phyloP scores from a whole-genome alignment of 495 filamentous ascomycete genomes.

The Chaetomidium leptoderma region DNA sequence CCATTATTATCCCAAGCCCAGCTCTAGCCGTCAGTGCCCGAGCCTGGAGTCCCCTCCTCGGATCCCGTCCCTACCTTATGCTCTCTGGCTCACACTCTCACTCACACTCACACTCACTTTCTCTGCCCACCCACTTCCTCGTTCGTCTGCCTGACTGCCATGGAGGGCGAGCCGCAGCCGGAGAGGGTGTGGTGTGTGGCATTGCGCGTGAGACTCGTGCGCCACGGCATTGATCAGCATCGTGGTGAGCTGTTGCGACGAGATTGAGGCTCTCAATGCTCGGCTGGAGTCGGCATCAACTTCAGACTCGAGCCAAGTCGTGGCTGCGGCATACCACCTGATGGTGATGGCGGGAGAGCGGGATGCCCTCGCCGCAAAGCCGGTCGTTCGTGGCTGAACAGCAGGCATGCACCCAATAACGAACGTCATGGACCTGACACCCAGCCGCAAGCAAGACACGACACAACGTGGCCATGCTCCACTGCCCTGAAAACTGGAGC shows the following conservation, averaged over 20 bases:
- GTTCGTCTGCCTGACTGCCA: not conserved
- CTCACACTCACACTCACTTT: not conserved
- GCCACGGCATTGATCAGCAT: slow-evolving; percentile 24
- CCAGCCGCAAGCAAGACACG: not conserved
- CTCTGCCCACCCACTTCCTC: slow-evolving; percentile 10
- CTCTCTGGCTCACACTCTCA: no score
- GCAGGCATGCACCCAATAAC: slow-evolving; percentile 22
- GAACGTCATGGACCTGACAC: slow-evolving; percentile 22
- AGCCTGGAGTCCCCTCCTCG: slow-evolving; percentile 13
- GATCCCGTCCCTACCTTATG: no score
- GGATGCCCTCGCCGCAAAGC: slow-evolving; percentile 16
- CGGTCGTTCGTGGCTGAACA: slow-evolving; percentile 11
- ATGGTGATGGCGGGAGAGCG: slow-evolving; percentile 10
- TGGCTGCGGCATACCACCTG: slow-evolving; percentile 12
- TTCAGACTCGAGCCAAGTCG: slow-evolving; percentile 11
- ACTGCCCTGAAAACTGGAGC: slow-evolving; percentile 9
- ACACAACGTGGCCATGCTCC: slow-evolving; percentile 6
- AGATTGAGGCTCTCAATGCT: slow-evolving; percentile 17
- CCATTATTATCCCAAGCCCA: slow-evolving; percentile 28
- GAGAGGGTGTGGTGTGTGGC: slow-evolving; percentile 1
- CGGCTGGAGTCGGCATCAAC: slow-evolving; percentile 26
- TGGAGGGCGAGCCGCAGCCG: slow-evolving; percentile 6
- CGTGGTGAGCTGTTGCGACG: slow-evolving; percentile 12
- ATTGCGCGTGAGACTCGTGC: not conserved
- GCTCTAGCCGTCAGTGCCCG: slow-evolving; percentile 27